Conservation (phyloP, 1,284 basidiomycete species). For the Neonothopanus nambi region DNA sequence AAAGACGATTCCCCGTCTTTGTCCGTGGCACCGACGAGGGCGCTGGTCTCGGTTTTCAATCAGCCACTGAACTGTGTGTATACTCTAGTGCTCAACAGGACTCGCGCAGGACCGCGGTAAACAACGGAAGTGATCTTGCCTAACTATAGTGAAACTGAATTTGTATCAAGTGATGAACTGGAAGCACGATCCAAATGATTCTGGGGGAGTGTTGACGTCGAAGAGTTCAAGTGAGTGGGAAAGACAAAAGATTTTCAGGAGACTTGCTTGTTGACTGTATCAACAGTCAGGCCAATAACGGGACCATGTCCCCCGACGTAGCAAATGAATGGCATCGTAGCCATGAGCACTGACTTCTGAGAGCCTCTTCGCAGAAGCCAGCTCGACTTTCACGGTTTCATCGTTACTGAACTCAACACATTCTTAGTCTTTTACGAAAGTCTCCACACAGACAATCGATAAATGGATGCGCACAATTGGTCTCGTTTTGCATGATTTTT, state of each 20-base stretch:
- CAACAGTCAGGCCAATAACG: constrained; percentile 63
- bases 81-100: constrained; percentile 5
- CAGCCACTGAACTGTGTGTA: background rate
- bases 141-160: constrained; percentile 55
- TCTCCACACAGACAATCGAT: too few species aligned
- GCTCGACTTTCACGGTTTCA: constrained; percentile 52
- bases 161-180: too few species aligned
- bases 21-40: constrained; percentile 56
- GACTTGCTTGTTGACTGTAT: constrained; percentile 25
- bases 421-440: constrained; percentile 62
- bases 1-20: constrained; percentile 69
- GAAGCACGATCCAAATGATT: too few species aligned
- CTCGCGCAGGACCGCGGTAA: constrained; percentile 73
- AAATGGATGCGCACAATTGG: too few species aligned
- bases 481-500: constrained; percentile 71
- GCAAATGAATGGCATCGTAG: constrained; percentile 77
- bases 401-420: constrained; percentile 66
- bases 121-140: constrained; percentile 66
- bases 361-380: constrained; percentile 63
- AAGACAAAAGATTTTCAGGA: constrained; percentile 20
- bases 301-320: constrained; percentile 80
- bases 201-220: too few species aligned
- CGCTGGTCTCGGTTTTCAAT: constrained; percentile 27
- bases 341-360: constrained; percentile 57
- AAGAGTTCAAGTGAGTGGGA: too few species aligned